Evolutionary conservation across 2,329 filamentous ascomycete species (phyloP).

Genomic region (Pseudogymnoascus sp.): DNA sequence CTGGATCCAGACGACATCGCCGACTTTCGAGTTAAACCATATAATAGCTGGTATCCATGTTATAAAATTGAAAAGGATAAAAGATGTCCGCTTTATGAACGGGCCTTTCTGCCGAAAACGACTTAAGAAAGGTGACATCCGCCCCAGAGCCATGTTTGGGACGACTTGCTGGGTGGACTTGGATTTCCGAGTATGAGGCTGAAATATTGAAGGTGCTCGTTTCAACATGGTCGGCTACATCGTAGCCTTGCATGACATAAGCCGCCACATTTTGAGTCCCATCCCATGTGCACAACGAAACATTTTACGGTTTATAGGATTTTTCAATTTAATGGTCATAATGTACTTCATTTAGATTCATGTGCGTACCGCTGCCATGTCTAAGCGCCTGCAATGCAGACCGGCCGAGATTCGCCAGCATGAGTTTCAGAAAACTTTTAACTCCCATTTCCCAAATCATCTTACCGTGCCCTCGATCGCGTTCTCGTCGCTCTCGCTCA

Average conservation of each 20-base stretch:
- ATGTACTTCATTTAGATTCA: conserved; percentile 9
- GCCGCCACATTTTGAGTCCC: not conserved
- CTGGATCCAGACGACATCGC: conserved; percentile 47
- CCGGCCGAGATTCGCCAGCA: conserved; percentile 8
- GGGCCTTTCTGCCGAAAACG: conserved; percentile 4
- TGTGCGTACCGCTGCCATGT: conserved; percentile 6
- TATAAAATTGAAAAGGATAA: conserved; percentile 43
- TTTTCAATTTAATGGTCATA: conserved; percentile 9
- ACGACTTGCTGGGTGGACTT: not conserved
- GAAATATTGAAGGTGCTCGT: conserved; percentile 1
- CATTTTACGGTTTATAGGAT: conserved; percentile 4
- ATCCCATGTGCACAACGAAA: not conserved
- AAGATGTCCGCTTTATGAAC: conserved; percentile 29
- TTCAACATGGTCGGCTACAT: conserved; percentile 3
- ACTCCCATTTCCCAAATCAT: conserved; percentile 9
- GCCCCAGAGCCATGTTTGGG: conserved; percentile 11
- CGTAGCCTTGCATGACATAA: conserved; percentile 10
- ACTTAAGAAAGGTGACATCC: conserved; percentile 17
- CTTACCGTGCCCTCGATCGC: conserved; percentile 46
- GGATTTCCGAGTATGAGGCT: not conserved
- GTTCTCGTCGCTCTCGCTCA: conserved; percentile 91
- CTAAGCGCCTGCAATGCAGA: conserved; percentile 13
- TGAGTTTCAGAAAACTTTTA: conserved; percentile 12
- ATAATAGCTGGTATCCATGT: conserved; percentile 56
- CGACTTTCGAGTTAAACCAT: conserved; percentile 54